Conservation (phyloP, 345 rosid genomes). For the Ceriops zippeliana region DNA sequence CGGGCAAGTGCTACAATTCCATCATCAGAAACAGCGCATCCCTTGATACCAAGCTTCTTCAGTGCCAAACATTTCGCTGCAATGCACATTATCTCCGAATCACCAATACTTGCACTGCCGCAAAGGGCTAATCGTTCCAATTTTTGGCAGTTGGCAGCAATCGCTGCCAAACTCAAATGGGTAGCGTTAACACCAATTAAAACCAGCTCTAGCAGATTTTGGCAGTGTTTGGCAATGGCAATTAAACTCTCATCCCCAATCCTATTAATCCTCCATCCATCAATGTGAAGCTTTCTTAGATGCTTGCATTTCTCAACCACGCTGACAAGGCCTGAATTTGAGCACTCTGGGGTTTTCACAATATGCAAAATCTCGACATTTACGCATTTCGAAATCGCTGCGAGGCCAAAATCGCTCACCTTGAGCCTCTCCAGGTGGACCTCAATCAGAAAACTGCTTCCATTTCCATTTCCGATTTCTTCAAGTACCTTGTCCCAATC, state of each 20-base stretch:
- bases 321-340: constrained; percentile 55
- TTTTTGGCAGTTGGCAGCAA: constrained; percentile 57
- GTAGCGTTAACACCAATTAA: constrained; percentile 78
- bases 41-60: constrained; percentile 82
- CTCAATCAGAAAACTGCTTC: constrained; percentile 35
- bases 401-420: constrained; percentile 59
- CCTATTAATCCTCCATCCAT: constrained; percentile 81
- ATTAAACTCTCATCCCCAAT: constrained; percentile 84
- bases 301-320: constrained; percentile 67
- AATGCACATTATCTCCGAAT: constrained; percentile 61
- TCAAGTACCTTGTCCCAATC: constrained; percentile 68
- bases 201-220: constrained; percentile 70
- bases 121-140: constrained; percentile 76
- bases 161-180: constrained; percentile 37
- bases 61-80: constrained; percentile 58
- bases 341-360: constrained; percentile 72
- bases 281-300: constrained; percentile 79
- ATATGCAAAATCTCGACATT: constrained; percentile 65
- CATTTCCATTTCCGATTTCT: constrained; percentile 50
- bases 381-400: constrained; percentile 51
- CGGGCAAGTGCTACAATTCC: constrained; percentile 63
- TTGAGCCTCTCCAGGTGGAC: constrained; percentile 82
- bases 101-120: constrained; percentile 68
- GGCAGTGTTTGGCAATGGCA: constrained; percentile 60
- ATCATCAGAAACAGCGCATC: constrained; percentile 57